Conservation (phyloP, 768 basidiomycete species). For the Collybia sp. region DNA sequence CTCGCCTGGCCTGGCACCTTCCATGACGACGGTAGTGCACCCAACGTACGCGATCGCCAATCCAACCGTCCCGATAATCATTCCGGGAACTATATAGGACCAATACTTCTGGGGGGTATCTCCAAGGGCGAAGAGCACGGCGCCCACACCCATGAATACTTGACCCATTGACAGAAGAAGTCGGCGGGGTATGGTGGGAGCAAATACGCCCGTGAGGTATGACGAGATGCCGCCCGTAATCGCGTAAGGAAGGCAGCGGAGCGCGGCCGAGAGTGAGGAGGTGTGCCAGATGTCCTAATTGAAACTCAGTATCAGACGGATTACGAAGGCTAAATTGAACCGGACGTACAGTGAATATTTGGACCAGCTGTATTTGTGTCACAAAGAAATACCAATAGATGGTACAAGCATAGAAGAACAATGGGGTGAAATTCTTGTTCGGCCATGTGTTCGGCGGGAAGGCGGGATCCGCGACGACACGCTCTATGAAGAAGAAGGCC, state of each 20-base stretch:
- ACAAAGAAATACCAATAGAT: slow-evolving; percentile 19
- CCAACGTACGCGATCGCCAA: slow-evolving; percentile 29
- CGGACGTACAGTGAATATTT: slow-evolving; percentile 19
- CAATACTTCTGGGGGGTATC: slow-evolving; percentile 35
- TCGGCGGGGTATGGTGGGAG: slow-evolving; percentile 1
- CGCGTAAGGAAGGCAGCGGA: slow-evolving; percentile 20
- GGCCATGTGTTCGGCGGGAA: slow-evolving; percentile 33
- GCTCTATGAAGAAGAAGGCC: slow-evolving; percentile 44
- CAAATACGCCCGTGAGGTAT: slow-evolving; percentile 4
- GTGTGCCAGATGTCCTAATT: slow-evolving; percentile 29
- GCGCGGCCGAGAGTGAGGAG: slow-evolving; percentile 24
- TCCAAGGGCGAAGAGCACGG: slow-evolving; percentile 34
- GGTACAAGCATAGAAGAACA: slow-evolving; percentile 25
- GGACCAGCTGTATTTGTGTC: slow-evolving; percentile 22
- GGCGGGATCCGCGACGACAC: slow-evolving; percentile 7
- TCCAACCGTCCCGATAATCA: slow-evolving; percentile 39
- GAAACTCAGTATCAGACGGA: not conserved
- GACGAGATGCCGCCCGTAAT: slow-evolving; percentile 3
- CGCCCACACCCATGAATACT: slow-evolving; percentile 27
- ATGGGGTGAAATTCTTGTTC: slow-evolving; percentile 24
- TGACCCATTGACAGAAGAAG: slow-evolving; percentile 1
- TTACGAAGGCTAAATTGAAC: not conserved
- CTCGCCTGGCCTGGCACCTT: slow-evolving; percentile 5
- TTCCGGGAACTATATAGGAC: slow-evolving; percentile 40
- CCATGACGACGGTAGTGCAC: slow-evolving; percentile 9